Evolutionary conservation across 257 asterid genomes (phyloP), one percentile per base, ranked within the genome.

Genomic region (Nicotiana obtusifolia): DNA sequence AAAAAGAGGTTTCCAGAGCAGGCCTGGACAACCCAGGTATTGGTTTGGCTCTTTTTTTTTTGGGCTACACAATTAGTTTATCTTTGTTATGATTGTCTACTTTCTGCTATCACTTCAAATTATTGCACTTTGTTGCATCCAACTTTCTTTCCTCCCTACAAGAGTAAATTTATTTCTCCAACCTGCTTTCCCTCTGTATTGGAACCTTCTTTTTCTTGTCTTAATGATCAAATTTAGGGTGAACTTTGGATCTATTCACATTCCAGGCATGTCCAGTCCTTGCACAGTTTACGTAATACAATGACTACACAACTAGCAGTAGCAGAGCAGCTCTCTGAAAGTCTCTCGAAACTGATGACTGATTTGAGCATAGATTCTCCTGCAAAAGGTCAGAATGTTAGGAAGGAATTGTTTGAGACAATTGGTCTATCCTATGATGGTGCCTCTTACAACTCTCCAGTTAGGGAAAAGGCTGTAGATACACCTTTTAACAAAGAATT

Each of bases 281-380:
- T 96, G 85, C 87, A 90, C 82, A 90, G 93, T 87, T 86, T 96
- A 68, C 93, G 86, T 81, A 86, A 84, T 81, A 93, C 99, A 44
- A 84, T 85, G 85, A 87, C 82, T 76, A 93, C 99, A 17, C 99
- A 96, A 85, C 84, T 94, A 86, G 87, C 88, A 77, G 97, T 93
- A 80, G 99, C 98, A 83, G 97, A 94, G 87, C 94, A 94, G 77
- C 97, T 91, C 78, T 91, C 98, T 54, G 94, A 89, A 82, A 90
- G 92, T 75, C 97, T 96, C 81, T 84, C 92, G 10, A 89, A 91
- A 82, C 99, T 94, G 87, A 96, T 96, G 98, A 87, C 93, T 80
- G 88, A 88, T 82, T 87, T 96, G 87, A 88, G 90, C 82, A 85
- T 95, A 44, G 91, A 91, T 35, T 84, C 91, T 80, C 87, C 89